Base-by-base conservation (phyloP, 2,329 filamentous ascomycete species). In the Aureobasidium melanogenum region DNA sequence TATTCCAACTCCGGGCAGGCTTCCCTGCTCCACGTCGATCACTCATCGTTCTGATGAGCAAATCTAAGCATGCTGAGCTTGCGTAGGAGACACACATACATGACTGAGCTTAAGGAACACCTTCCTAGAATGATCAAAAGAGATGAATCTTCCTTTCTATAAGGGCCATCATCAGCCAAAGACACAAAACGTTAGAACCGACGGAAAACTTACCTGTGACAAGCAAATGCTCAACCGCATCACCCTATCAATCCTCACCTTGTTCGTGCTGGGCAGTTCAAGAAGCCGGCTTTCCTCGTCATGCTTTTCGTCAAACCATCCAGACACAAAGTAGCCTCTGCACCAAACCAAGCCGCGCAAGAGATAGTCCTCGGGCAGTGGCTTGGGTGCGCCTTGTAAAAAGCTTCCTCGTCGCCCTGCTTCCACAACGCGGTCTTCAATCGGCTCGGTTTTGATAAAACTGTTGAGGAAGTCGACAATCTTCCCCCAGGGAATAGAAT, bases 221-320 rank as follows among this genome's bases (percentile, higher is more conserved):
- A 65, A 52, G 62, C 63, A 67, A 15, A 70, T 48, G 24, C 66
- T 69, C 28, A 70, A 60, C 65, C 68, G 70, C 28, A 69, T 47
- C 9, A 70, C 66, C 0, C 86, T 76, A 57, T 84, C 82, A 36
- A 79, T 80, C 6, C 86, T 76, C n/a, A 81, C 75, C 17, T 80
- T 78, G 0, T 76, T 76, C 69, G 86, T 85, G 0, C 82, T 86
- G 0, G 83, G 73, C 0, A 82, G 72, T 67, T 89, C 86, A 48
- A 88, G 81, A 17, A 80, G 80, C 44, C 85, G 81, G 63, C 88
- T 86, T 12, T 87, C 84, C n/a, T 88, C 86, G 28, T 88, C 85
- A 5, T 85, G 77, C 62, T 80, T 80, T 1, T 80, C 78, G 9
- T 79, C 77, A 67, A 89, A 89, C 82, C 83, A 88, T 0, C 77